Evolutionary conservation across 225 moss, liverwort and hornwort genomes (phyloP), one percentile per base, ranked within the genome.

Genomic region (Marchantia paleacea): DNA sequence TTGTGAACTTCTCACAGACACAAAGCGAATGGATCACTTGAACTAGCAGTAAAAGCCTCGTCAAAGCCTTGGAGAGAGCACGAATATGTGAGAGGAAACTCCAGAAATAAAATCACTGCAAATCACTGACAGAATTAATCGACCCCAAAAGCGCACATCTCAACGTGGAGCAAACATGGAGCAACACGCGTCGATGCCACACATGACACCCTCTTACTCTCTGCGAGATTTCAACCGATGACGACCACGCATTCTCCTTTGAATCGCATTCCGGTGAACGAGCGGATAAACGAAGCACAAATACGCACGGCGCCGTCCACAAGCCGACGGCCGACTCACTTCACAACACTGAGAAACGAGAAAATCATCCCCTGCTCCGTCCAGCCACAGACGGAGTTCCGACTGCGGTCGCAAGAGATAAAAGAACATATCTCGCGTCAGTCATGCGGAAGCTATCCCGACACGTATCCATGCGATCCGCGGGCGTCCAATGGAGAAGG

Each of bases 381-480:
- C 30, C 11, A 8, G 6, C 7, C 7, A 24, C 13, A 8, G 68
- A 68, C 68, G 29, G 68, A 31, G 30, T 0, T 1, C 2, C 1
- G 22, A 73, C 28, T 74, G 31, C 54, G 16, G 74, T 74, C 52
- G 74, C 49, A 54, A 54, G 53, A 74, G 74, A 74, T 74, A 74
- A 74, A 16, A 52, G n/a, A 55, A 26, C 53, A 28, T 74, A 74
- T 70, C 47, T 70, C 69, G 48, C 69, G 69, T 48, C 69, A 12
- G 52, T 52, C 74, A 8, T 74, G 74, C 52, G 74, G 53, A 49
- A 55, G 74, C 25, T 55, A 74, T 74, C 53, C 55, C 53, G 74
- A 74, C 74, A 74, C 74, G 76, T 76, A 76, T 76, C 76, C 76
- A 13, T 19, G 76, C 76, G 76, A 76, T 76, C 76, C 58, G 25